phyloP scores from a whole-genome alignment of 352 stramenopile genomes.

The Thraustochytrium striatum region DNA sequence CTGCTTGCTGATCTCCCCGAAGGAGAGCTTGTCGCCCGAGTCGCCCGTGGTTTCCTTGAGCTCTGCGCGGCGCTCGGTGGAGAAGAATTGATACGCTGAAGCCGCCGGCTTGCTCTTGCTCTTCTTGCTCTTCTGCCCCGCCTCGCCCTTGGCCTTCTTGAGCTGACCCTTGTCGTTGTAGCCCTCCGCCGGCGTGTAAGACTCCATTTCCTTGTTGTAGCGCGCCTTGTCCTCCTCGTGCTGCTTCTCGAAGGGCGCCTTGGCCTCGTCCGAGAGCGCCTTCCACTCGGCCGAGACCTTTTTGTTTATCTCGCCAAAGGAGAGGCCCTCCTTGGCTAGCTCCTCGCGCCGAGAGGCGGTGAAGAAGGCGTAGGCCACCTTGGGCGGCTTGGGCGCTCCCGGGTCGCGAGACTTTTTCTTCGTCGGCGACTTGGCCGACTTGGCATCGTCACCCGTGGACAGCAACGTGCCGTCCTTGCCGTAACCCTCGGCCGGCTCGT shows the following conservation, averaged over 20 bases:
- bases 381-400: no score
- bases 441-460: not conserved
- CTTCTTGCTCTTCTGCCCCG: not conserved
- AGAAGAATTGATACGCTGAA: constrained; percentile 66
- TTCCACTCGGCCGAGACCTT: constrained; percentile 64
- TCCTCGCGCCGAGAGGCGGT: constrained; percentile 61
- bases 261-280: constrained; percentile 61
- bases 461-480: not conserved
- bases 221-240: constrained; percentile 60
- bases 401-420: no score
- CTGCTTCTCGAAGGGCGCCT: constrained; percentile 65
- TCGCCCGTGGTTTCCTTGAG: constrained; percentile 61
- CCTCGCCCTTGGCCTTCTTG: not conserved
- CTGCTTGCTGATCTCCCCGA: constrained; percentile 63
- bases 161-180: constrained; percentile 9
- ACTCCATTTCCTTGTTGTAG: constrained; percentile 64
- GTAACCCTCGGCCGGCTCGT: constrained; percentile 55
- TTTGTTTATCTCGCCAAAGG: constrained; percentile 62
- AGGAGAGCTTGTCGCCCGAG: constrained; percentile 63
- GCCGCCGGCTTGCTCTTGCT: not conserved
- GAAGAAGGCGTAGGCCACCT: constrained; percentile 72
- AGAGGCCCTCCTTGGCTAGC: constrained; percentile 54
- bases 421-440: not conserved
- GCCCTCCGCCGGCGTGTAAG: constrained; percentile 55
- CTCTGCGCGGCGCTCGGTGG: constrained; percentile 61